Base-by-base conservation (phyloP, 116 monocot species). In the Dioscorea cayenensis region DNA sequence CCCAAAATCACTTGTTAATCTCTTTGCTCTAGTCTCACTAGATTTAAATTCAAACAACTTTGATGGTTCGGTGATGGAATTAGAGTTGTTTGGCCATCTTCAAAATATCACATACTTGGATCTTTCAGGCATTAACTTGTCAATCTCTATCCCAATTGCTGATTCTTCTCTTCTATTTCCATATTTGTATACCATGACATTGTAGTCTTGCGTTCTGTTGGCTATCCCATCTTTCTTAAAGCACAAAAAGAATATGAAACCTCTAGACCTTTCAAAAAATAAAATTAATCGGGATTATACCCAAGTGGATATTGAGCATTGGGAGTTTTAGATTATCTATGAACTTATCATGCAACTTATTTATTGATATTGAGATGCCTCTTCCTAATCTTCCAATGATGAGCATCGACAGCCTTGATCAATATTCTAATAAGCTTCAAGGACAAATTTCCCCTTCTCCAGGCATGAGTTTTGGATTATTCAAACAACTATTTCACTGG, bases 251-350 rank as follows among this genome's bases (percentile, higher is more conserved):
- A 22, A 14, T 4, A 67, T 81, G 13, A 69, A 20, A 66, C n/a
- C 36, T 13, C 69, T 90, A 28, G 90, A 90, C 70, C 84, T 90
- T 20, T 90, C 90, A 28, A 68, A 63, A 21, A 92, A 92, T 76
- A 70, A 43, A 27, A 84, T 92, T 68, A 18, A 4, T 52, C n/a
- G 92, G 89, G 20, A 19, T 22, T 6, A 82, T 92, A 65, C 92
- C 92, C 20, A 64, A 52, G 1, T 89, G 89, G 92, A 69, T 92
- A 37, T 88, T 82, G 83, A 83, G 60, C 27, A 51, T 23, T 36
- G 65, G 68, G 29, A 60, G 0, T 3, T n/a, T n/a, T n/a, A n/a
- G n/a, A n/a, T n/a, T n/a, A n/a, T 60, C 77, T 63, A 63, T 89
- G 66, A 86, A 89, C 64, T 86, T 92, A 66, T 84, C 92, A 21